Evolutionary conservation across 805 yeast species (phyloP), one percentile per base, ranked within the genome.

Genomic region (Candida nonsorbophila): DNA sequence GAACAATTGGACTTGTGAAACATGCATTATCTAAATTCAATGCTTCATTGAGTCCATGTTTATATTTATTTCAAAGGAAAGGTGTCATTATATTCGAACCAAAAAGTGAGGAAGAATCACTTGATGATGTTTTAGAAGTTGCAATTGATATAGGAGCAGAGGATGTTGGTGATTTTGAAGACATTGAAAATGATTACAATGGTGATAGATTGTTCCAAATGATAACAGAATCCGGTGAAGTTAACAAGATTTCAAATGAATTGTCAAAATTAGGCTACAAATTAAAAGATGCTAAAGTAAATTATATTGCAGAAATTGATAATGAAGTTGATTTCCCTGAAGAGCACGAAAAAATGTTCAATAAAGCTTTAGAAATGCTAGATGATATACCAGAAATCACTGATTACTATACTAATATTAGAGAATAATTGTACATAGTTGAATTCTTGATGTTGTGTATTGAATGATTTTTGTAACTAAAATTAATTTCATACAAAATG

Each of bases 331-430:
- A 65, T 7, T 69, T 79, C 17, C 63, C 67, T 0, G 76, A 64
- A 15, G 86, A 76, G 3, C 56, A 67, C 6, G 62, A 54, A 34
- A 69, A 64, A 35, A 65, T 67, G 20, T 69, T 75, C 43, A 69
- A 69, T 10, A 82, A 76, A 45, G 74, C 87, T 20, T 52, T 80
- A 19, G 60, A 53, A 14, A 64, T 67, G 27, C 61, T 90, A 25
- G 94, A 85, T 30, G 85, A 79, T 19, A 60, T 86, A n/a, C 86
- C 81, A 28, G 97, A 92, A 44, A 84, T 90, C 13, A 77, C 85
- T 5, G 85, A 76, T 38, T 76, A 84, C 35, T 84, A 84, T 57
- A 72, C 84, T 17, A 90, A 86, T 50, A 62, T 74, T 41, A 68
- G 61, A 35, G 70, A 65, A 16, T 35, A 36, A 16, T 16, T 8